phyloP scores from a whole-genome alignment of 345 rosid species.

The Bruguiera parviflora region DNA sequence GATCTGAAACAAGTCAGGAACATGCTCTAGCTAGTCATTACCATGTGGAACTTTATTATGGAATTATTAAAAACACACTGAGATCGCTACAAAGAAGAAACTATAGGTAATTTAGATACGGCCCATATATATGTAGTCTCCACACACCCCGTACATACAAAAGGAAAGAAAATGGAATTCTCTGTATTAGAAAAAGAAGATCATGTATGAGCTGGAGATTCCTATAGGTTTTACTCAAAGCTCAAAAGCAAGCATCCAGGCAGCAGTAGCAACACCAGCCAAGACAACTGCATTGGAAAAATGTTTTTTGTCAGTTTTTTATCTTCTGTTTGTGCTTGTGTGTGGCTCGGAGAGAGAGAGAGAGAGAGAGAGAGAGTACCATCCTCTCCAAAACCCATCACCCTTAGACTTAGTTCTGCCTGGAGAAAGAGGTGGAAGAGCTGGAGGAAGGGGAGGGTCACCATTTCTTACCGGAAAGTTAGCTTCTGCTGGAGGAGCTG shows the following conservation, averaged over 20 bases:
- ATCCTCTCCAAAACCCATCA: constrained; percentile 24
- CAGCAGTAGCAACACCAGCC: constrained; percentile 25
- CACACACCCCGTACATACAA: too few species aligned
- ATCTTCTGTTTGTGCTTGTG: too few species aligned
- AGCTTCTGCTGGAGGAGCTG: constrained; percentile 9
- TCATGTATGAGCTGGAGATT: too few species aligned
- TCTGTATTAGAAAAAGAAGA: too few species aligned
- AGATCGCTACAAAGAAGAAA: too few species aligned
- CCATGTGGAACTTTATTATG: too few species aligned
- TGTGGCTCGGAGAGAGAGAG: background rate
- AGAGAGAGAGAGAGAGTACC: constrained; percentile 8
- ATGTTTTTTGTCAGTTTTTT: background rate
- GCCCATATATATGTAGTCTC: too few species aligned
- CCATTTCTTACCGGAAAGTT: background rate
- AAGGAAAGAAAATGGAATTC: too few species aligned
- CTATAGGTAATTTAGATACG: too few species aligned
- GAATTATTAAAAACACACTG: too few species aligned
- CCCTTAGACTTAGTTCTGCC: constrained; percentile 18
- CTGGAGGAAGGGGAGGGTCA: background rate
- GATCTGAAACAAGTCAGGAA: too few species aligned
- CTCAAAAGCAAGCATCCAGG: constrained; percentile 22
- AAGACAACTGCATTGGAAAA: constrained; percentile 14
- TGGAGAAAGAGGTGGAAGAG: background rate
- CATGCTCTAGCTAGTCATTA: too few species aligned
- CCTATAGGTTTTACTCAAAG: background rate